Conservation (phyloP, 257 asterid species). For the Solanum clarkiae region DNA sequence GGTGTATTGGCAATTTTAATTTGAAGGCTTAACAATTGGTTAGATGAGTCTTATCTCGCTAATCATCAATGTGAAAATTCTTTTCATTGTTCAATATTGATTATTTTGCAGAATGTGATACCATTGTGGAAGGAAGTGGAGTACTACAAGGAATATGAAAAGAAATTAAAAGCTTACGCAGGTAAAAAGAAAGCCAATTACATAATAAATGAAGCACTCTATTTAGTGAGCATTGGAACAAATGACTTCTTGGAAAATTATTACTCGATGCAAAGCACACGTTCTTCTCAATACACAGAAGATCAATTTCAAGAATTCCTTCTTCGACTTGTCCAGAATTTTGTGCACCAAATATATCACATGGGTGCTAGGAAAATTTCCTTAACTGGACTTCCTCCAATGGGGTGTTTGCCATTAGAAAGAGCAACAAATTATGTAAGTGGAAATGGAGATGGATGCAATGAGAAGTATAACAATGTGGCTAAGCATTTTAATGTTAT, state of each 20-base stretch:
- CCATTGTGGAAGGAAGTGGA: constrained; percentile 86
- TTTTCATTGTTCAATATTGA: too few relatives aligned
- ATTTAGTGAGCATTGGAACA: constrained; percentile 74
- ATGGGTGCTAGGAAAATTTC: constrained; percentile 69
- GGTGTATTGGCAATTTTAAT: too few relatives aligned
- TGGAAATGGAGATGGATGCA: constrained; percentile 59
- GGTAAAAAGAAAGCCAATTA: constrained; percentile 35
- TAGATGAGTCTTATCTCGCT: too few relatives aligned
- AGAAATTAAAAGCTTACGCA: constrained; percentile 24
- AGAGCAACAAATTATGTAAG: constrained; percentile 48
- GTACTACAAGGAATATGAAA: constrained; percentile 64
- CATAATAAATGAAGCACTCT: constrained; percentile 46
- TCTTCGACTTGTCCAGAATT: constrained; percentile 33
- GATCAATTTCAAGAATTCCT: constrained; percentile 51
- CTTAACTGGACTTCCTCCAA: constrained; percentile 71
- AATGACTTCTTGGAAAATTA: constrained; percentile 88
- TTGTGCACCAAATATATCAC: constrained; percentile 33
- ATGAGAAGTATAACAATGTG: constrained; percentile 50
- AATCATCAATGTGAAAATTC: too few relatives aligned
- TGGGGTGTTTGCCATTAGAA: constrained; percentile 89
- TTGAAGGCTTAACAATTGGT: too few relatives aligned
- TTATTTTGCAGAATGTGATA: constrained; percentile 46
- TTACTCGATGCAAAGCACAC: constrained; percentile 41
- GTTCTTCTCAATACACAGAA: constrained; percentile 31
- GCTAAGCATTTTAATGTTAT: constrained; percentile 42